Percentiles rank a stretch among this genome's conserved stretches.
phyloP scores from a whole-genome alignment of 2,329 filamentous ascomycete species.

The Monilinia aucupariae region DNA sequence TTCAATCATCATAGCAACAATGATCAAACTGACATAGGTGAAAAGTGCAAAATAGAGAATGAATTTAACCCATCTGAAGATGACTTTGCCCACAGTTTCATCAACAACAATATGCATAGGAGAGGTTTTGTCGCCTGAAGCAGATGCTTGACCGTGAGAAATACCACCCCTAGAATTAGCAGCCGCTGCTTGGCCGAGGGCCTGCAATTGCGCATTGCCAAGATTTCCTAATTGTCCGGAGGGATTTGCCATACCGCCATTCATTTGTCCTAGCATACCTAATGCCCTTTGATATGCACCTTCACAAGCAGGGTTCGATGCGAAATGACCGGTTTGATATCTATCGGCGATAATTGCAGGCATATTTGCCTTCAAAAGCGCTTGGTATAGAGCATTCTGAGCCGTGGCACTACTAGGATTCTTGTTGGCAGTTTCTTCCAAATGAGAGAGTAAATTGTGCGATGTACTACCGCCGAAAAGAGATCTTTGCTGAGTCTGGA shows the following conservation, averaged over 20 bases:
- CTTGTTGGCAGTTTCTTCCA: slow-evolving; percentile 88
- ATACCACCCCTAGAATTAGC: slow-evolving; percentile 60
- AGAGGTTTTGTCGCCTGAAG: slow-evolving; percentile 68
- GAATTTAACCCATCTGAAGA: slow-evolving; percentile 93
- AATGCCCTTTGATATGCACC: slow-evolving; percentile 74
- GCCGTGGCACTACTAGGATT: slow-evolving; percentile 81
- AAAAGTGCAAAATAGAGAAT: slow-evolving; percentile 70
- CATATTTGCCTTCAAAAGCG: slow-evolving; percentile 86
- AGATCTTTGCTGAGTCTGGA: slow-evolving; percentile 25
- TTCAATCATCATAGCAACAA: slow-evolving; percentile 79
- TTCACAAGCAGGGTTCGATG: slow-evolving; percentile 71
- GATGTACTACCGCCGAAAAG: slow-evolving; percentile 35
- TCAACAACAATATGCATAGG: slow-evolving; percentile 96
- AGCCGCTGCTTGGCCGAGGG: slow-evolving; percentile 75
- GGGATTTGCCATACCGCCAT: slow-evolving; percentile 25
- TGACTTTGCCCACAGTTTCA: slow-evolving; percentile 69
- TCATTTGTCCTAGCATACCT: slow-evolving; percentile 48
- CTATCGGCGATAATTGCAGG: slow-evolving; percentile 87
- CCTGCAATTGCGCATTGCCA: slow-evolving; percentile 62
- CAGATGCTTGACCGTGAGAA: slow-evolving; percentile 42
- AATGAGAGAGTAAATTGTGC: slow-evolving; percentile 67
- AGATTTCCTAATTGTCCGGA: slow-evolving; percentile 39
- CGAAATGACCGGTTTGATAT: slow-evolving; percentile 81
- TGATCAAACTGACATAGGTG: slow-evolving; percentile 71
- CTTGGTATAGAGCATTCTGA: slow-evolving; percentile 91